These are phyloP conservation scores for Ogataea populi-albae DNA, from an alignment of 805 yeast species.

Conservation along the genomic window DNA sequence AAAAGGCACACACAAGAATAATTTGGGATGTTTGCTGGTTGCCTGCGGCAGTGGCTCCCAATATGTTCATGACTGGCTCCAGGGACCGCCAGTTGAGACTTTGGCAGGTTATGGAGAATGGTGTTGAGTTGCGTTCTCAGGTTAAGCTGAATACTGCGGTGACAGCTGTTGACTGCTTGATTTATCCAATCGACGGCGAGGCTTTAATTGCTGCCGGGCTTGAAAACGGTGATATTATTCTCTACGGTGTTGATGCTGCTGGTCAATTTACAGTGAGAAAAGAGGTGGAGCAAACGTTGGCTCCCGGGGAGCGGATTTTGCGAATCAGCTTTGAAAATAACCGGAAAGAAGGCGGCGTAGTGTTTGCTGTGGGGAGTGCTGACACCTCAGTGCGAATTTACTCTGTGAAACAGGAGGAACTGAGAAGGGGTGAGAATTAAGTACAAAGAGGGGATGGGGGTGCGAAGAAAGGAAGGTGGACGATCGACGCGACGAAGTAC, in stretches of 20 bases:
- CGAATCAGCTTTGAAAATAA: conserved; percentile 55
- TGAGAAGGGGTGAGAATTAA: neutral
- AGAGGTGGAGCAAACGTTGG: conserved; percentile 36
- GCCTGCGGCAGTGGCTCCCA: conserved; percentile 41
- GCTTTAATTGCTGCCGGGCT: conserved; percentile 59
- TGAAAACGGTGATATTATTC: conserved; percentile 59
- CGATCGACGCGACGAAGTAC: neutral
- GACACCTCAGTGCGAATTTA: conserved; percentile 58
- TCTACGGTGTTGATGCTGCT: conserved; percentile 38
- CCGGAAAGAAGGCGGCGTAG: conserved; percentile 23
- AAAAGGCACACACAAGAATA: conserved; percentile 85
- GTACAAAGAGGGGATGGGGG: neutral
- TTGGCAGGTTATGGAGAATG: conserved; percentile 45
- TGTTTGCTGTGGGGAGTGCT: conserved; percentile 60
- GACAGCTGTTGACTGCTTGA: conserved; percentile 61
- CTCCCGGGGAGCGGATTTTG: conserved; percentile 63
- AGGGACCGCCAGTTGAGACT: conserved; percentile 76
- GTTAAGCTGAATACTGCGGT: conserved; percentile 55
- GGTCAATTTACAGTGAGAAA: conserved; percentile 30
- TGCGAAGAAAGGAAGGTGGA: neutral
- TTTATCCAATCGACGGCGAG: conserved; percentile 28
- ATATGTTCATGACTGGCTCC: conserved; percentile 75
- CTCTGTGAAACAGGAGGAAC: conserved; percentile 4
- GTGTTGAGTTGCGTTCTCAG: conserved; percentile 35
- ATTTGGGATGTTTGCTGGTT: conserved; percentile 96